These are phyloP conservation scores for Euphorbia schlechtendalii DNA, from an alignment of 441 rosid genomes.

Conservation along the genomic window DNA sequence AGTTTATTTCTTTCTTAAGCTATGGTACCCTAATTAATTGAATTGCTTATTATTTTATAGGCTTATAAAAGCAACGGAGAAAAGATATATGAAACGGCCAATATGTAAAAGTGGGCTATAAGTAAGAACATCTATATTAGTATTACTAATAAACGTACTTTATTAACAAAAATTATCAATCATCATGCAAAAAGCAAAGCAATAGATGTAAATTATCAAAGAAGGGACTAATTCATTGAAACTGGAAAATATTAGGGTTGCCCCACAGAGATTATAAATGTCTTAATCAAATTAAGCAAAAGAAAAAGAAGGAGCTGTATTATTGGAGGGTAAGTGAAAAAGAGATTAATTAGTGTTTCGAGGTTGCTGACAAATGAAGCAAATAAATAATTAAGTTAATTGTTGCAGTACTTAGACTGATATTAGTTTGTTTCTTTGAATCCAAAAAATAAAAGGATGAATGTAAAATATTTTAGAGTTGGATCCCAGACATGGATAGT, in stretches of 20 bases:
- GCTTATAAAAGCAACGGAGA: background rate
- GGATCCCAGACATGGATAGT: slow-evolving; percentile 49
- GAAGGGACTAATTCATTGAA: slow-evolving; percentile 31
- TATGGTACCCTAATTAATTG: no score
- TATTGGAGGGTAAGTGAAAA: slow-evolving; percentile 35
- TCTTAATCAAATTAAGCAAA: slow-evolving; percentile 34
- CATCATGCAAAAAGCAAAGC: background rate
- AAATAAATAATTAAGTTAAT: no score
- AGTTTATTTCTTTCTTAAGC: no score
- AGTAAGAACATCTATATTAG: background rate
- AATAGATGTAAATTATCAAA: slow-evolving; percentile 18
- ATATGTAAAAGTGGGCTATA: background rate
- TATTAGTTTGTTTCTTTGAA: slow-evolving; percentile 21
- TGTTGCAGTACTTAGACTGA: slow-evolving; percentile 10
- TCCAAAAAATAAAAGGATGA: background rate
- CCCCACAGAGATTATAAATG: slow-evolving; percentile 33
- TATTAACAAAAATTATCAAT: background rate
- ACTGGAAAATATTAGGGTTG: slow-evolving; percentile 25
- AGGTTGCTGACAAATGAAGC: slow-evolving; percentile 48
- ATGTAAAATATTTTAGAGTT: slow-evolving; percentile 32
- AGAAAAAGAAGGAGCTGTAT: slow-evolving; percentile 22
- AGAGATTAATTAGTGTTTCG: slow-evolving; percentile 19
- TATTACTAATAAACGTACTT: background rate
- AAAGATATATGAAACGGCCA: background rate
- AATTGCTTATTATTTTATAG: background rate